A percentile compares a stretch with the other conserved stretches of the same genome.
These are phyloP conservation scores for Coemansia sp. DNA, from an alignment of 192 early-diverging fungal species.

Conservation along the genomic window DNA sequence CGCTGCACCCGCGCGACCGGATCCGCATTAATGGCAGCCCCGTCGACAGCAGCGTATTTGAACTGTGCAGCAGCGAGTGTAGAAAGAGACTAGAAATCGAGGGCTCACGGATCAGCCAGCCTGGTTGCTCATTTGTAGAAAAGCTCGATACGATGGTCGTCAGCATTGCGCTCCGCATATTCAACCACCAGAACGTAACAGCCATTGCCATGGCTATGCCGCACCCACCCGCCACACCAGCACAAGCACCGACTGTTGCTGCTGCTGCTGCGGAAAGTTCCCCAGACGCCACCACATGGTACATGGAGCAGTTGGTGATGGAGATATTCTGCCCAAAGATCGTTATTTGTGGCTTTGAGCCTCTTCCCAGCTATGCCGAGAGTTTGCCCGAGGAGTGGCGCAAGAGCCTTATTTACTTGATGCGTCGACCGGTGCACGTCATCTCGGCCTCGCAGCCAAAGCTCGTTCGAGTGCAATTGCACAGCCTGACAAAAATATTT, in stretches of 20 bases:
- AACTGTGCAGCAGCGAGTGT: slow-evolving; percentile 24
- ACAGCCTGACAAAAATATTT: slow-evolving; percentile 25
- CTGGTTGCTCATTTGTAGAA: background rate
- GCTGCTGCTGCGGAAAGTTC: background rate
- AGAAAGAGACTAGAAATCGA: slow-evolving; percentile 9
- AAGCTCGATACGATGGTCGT: slow-evolving; percentile 21
- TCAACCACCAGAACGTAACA: slow-evolving; percentile 30
- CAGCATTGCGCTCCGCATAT: slow-evolving; percentile 39
- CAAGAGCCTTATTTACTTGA: slow-evolving; percentile 30
- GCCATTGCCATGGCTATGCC: slow-evolving; percentile 24
- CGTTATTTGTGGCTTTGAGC: slow-evolving; percentile 44
- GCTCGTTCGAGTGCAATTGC: slow-evolving; percentile 41
- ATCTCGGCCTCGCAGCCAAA: slow-evolving; percentile 40
- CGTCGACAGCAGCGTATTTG: slow-evolving; percentile 23
- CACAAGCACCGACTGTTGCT: background rate
- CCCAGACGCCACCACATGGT: background rate
- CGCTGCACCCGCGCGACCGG: slow-evolving; percentile 21
- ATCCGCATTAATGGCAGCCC: slow-evolving; percentile 35
- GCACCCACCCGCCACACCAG: background rate
- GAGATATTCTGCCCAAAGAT: slow-evolving; percentile 27
- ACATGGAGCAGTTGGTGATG: slow-evolving; percentile 32
- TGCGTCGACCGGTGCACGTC: slow-evolving; percentile 32
- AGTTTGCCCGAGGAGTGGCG: slow-evolving; percentile 38
- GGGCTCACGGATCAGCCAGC: slow-evolving; percentile 8
- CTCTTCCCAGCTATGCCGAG: slow-evolving; percentile 29